Evolutionary conservation across 768 basidiomycete species (phyloP).

Genomic region (Hygrophoropsis aurantiaca): DNA sequence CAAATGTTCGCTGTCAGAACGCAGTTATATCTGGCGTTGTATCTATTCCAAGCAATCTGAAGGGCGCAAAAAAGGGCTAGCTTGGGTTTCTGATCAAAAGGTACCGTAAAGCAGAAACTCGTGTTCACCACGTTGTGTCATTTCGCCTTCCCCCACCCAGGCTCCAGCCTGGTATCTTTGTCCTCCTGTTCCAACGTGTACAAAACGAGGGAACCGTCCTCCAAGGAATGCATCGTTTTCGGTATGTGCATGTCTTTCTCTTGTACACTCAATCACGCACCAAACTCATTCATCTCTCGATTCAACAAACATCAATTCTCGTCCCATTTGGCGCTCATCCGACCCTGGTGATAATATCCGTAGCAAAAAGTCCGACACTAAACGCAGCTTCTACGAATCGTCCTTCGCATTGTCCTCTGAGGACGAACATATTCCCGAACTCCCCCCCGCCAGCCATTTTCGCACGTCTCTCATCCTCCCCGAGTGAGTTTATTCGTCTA

Average conservation of each 20-base stretch:
- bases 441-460: conserved; percentile 75
- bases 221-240: conserved; percentile 72
- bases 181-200: conserved; percentile 59
- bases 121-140: conserved; percentile 75
- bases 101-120: conserved; percentile 49
- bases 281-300: conserved; percentile 18
- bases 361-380: conserved; percentile 81
- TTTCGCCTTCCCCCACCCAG: conserved; percentile 30
- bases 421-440: conserved; percentile 47
- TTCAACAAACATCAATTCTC: conserved; percentile 21
- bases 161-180: conserved; percentile 28
- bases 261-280: conserved; percentile 26
- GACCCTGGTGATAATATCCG: conserved; percentile 8
- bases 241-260: conserved; percentile 51
- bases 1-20: too few species aligned
- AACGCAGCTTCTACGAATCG: conserved; percentile 39
- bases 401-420: conserved; percentile 32
- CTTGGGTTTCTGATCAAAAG: too few species aligned
- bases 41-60: conserved; percentile 10
- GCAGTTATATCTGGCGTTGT: too few species aligned
- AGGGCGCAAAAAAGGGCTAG: conserved; percentile 2
- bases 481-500: conserved; percentile 55
- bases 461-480: conserved; percentile 85
- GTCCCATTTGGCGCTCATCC: conserved; percentile 8
- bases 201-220: conserved; percentile 51